Evolutionary conservation across 1,284 basidiomycete species (phyloP).

Genomic region (Fomitopsis betulina): DNA sequence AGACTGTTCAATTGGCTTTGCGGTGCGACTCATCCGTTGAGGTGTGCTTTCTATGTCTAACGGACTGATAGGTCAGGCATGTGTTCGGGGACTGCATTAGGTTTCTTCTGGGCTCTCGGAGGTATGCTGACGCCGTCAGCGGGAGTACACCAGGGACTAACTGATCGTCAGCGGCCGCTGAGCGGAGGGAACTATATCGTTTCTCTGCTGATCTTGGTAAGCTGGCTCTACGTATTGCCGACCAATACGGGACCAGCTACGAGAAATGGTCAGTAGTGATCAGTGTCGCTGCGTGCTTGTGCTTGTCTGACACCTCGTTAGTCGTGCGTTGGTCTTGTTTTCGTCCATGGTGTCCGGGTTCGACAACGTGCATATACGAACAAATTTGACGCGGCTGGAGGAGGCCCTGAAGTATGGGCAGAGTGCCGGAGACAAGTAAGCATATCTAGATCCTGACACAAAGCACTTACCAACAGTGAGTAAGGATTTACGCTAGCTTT

Average conservation of each 20-base stretch:
- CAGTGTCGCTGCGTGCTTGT: not conserved
- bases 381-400: constrained; percentile 57
- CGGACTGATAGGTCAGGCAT: constrained; percentile 48
- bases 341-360: constrained; percentile 62
- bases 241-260: constrained; percentile 53
- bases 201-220: constrained; percentile 67
- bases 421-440: constrained; percentile 62
- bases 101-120: constrained; percentile 68
- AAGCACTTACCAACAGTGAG: not conserved
- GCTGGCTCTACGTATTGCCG: constrained; percentile 58
- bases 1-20: constrained; percentile 64
- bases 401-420: constrained; percentile 60
- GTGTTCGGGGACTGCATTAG: constrained; percentile 59
- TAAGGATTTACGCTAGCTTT: constrained; percentile 57
- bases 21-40: constrained; percentile 32
- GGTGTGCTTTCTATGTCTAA: not conserved
- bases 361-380: constrained; percentile 58
- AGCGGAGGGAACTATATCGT: constrained; percentile 54
- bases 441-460: constrained; percentile 23
- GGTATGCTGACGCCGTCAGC: constrained; percentile 30
- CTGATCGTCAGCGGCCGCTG: constrained; percentile 43
- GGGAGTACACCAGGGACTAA: constrained; percentile 2
- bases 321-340: constrained; percentile 58
- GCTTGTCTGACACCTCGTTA: constrained; percentile 21
- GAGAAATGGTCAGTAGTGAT: constrained; percentile 55